Percentiles rank a stretch among this genome's conserved stretches.
These are phyloP conservation scores for Monosporozyma servazzii DNA, from an alignment of 805 yeast genomes.

Conservation along the genomic window DNA sequence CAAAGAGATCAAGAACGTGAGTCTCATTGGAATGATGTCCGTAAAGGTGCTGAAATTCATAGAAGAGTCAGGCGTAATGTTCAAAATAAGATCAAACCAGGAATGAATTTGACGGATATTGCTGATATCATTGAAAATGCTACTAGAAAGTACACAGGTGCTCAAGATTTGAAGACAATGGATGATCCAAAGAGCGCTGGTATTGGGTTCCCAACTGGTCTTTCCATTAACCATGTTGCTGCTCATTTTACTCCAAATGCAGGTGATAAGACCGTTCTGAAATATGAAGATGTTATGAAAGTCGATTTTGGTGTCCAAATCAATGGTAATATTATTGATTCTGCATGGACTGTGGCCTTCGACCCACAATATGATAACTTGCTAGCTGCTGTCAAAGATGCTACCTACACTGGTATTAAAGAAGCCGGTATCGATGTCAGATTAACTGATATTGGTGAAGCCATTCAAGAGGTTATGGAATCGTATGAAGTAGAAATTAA, in stretches of 20 bases:
- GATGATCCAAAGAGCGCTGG: slow-evolving; percentile 50
- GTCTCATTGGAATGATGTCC: slow-evolving; percentile 70
- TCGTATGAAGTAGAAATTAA: slow-evolving; percentile 85
- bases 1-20: slow-evolving; percentile 47
- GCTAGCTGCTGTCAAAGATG: slow-evolving; percentile 78
- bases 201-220: slow-evolving; percentile 97
- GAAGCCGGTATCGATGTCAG: slow-evolving; percentile 96
- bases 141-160: slow-evolving; percentile 63
- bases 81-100: slow-evolving; percentile 68
- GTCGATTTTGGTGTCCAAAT: slow-evolving; percentile 96
- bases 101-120: slow-evolving; percentile 83
- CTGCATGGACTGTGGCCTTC: slow-evolving; percentile 89
- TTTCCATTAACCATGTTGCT: slow-evolving; percentile 86
- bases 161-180: slow-evolving; percentile 44
- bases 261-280: slow-evolving; percentile 75
- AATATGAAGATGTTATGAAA: slow-evolving; percentile 88
- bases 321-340: slow-evolving; percentile 87
- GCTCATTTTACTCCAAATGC: slow-evolving; percentile 98
- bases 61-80: slow-evolving; percentile 82
- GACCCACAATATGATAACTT: slow-evolving; percentile 74
- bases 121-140: slow-evolving; percentile 85
- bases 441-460: slow-evolving; percentile 89
- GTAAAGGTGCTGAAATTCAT: slow-evolving; percentile 95
- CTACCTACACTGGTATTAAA: slow-evolving; percentile 86
- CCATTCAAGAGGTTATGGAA: slow-evolving; percentile 96